Percentiles rank a stretch among this genome's conserved stretches.
Conservation (phyloP, 192 early-diverging fungal species). For the Chytriomyces sp. region DNA sequence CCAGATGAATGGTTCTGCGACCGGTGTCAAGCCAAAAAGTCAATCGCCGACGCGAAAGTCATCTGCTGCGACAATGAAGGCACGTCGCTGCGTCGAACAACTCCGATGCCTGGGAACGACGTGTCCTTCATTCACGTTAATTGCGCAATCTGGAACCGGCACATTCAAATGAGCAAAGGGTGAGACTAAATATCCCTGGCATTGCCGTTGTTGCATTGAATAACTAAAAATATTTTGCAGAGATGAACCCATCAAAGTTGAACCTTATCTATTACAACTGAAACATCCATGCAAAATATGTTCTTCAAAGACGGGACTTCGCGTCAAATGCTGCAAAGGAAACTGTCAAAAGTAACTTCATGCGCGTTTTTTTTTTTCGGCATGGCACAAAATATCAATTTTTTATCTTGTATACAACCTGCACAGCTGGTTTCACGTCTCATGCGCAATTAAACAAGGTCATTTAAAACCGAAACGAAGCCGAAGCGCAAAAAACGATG, state of each 20-base stretch:
- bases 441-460: conserved; percentile 19
- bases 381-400: neutral
- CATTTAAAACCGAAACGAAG: conserved; percentile 5
- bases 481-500: neutral
- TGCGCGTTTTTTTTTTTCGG: neutral
- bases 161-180: neutral
- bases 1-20: conserved; percentile 17
- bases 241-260: conserved; percentile 22
- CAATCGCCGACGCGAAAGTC: neutral
- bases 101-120: neutral
- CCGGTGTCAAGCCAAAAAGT: neutral
- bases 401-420: neutral
- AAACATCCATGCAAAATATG: conserved; percentile 18
- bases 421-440: conserved; percentile 13
- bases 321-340: conserved; percentile 11
- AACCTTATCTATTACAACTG: neutral
- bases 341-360: neutral
- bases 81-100: conserved; percentile 4
- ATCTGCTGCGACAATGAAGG: conserved; percentile 2
- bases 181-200: neutral
- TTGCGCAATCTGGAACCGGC: conserved; percentile 18
- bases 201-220: neutral
- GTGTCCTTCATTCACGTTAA: conserved; percentile 13
- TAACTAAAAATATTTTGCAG: neutral
- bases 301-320: conserved; percentile 8